Percentiles rank a stretch among this genome's conserved stretches.
phyloP scores from a whole-genome alignment of 176 grass and related monocot genomes.

The Tuctoria greenei region DNA sequence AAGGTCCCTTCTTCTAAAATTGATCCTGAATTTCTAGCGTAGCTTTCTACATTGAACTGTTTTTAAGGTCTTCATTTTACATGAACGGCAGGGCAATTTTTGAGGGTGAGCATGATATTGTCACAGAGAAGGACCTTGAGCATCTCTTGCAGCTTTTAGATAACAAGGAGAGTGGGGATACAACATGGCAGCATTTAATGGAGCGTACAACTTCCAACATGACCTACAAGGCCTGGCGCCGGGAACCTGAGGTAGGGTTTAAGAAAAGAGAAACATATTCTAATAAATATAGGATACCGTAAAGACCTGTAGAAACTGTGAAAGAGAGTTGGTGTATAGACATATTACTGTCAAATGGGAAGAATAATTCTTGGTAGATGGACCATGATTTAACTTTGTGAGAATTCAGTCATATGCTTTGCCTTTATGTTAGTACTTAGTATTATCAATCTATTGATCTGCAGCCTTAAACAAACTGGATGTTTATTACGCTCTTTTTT shows the following conservation, averaged over 20 bases:
- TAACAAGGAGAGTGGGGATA: conserved; percentile 66
- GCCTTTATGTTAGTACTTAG: conserved; percentile 5
- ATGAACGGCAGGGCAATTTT: conserved; percentile 39
- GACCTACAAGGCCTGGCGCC: conserved; percentile 92
- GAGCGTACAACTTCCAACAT: conserved; percentile 86
- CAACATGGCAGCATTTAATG: conserved; percentile 87
- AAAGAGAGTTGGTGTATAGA: not conserved
- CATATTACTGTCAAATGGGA: conserved; percentile 13
- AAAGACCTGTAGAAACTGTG: not conserved
- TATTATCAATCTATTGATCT: conserved; percentile 9
- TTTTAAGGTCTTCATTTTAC: conserved; percentile 6
- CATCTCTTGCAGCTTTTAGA: conserved; percentile 85
- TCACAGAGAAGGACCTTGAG: conserved; percentile 77
- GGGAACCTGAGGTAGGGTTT: conserved; percentile 65
- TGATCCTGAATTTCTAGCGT: not conserved
- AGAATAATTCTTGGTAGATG: not conserved
- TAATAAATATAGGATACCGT: conserved; percentile 12
- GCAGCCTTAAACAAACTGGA: not conserved
- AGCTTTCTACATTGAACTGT: conserved; percentile 7
- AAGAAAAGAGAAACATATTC: not conserved
- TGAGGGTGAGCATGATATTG: conserved; percentile 51
- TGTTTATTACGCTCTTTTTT: not conserved
- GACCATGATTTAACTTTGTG: not conserved
- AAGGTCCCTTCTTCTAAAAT: not conserved
- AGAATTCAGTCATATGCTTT: not conserved